These are phyloP conservation scores for Coniochaeta ligniaria DNA, from an alignment of 2,329 filamentous ascomycete genomes.

Conservation along the genomic window DNA sequence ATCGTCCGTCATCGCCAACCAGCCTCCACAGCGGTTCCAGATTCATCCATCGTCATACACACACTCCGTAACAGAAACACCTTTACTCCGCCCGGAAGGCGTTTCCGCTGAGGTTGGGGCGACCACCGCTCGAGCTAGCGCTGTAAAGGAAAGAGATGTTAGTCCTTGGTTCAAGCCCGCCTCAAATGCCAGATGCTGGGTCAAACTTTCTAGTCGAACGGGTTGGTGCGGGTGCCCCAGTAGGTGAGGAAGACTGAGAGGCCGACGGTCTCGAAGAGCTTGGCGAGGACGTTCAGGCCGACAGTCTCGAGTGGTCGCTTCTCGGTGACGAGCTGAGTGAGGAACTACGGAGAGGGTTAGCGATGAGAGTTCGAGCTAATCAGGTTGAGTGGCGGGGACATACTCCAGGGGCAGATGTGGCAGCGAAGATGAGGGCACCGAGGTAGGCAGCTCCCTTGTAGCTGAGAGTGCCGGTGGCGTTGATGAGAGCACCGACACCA, in stretches of 20 bases:
- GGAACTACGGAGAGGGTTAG: slow-evolving; percentile 49
- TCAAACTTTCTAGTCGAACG: slow-evolving; percentile 61
- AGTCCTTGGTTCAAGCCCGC: slow-evolving; percentile 1
- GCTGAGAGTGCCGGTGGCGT: slow-evolving; percentile 87
- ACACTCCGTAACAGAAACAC: background rate
- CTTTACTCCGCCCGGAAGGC: slow-evolving; percentile 18
- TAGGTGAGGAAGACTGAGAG: slow-evolving; percentile 89
- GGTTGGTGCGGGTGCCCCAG: slow-evolving; percentile 95
- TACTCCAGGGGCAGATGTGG: slow-evolving; percentile 81
- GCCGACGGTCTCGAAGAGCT: slow-evolving; percentile 88
- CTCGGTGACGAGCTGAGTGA: slow-evolving; percentile 82
- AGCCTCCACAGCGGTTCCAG: background rate
- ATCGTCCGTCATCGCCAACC: background rate
- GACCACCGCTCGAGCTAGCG: slow-evolving; percentile 12
- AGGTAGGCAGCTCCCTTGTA: slow-evolving; percentile 98
- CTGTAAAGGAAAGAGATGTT: slow-evolving; percentile 6
- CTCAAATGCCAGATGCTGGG: background rate
- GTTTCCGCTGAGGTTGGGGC: slow-evolving; percentile 14
- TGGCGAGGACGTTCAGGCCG: slow-evolving; percentile 74
- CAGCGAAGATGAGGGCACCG: slow-evolving; percentile 84
- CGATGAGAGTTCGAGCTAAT: background rate
- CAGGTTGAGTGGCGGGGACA: slow-evolving; percentile 23
- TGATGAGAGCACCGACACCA: slow-evolving; percentile 83
- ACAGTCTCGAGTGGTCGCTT: slow-evolving; percentile 88
- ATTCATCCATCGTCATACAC: background rate